A percentile compares a stretch with the other conserved stretches of the same genome.
Conservation (phyloP, 345 rosid species). For the Theobroma cacao region DNA sequence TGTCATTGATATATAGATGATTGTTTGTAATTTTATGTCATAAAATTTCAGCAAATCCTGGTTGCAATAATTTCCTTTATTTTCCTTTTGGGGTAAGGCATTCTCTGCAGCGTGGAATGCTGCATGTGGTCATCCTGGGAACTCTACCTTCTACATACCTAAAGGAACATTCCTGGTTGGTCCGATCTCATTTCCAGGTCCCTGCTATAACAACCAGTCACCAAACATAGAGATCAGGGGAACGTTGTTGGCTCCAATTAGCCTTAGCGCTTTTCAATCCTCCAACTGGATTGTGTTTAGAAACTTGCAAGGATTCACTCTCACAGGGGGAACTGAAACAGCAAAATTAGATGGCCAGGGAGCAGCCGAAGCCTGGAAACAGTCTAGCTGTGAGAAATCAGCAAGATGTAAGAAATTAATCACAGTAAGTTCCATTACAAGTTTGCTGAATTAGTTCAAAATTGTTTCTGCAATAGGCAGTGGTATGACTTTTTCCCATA, state of each 20-base stretch:
- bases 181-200: slow-evolving; percentile 31
- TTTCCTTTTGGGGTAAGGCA: slow-evolving; percentile 22
- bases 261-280: slow-evolving; percentile 19
- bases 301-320: slow-evolving; percentile 20
- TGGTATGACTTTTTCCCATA: background rate
- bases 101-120: slow-evolving; percentile 37
- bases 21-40: background rate
- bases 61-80: background rate
- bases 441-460: background rate
- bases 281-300: slow-evolving; percentile 36
- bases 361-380: slow-evolving; percentile 41
- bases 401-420: slow-evolving; percentile 26
- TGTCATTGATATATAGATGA: too few species aligned
- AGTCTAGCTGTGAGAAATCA: slow-evolving; percentile 26
- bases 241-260: slow-evolving; percentile 29
- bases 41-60: background rate
- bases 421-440: slow-evolving; percentile 27
- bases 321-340: slow-evolving; percentile 20
- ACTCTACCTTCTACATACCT: slow-evolving; percentile 30
- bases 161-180: slow-evolving; percentile 33
- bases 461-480: background rate
- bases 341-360: slow-evolving; percentile 42
- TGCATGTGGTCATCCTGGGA: slow-evolving; percentile 29
- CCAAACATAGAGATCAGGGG: slow-evolving; percentile 37
- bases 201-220: slow-evolving; percentile 29